Evolutionary conservation across 805 yeast genomes (phyloP), one percentile per base, ranked within the genome.

Genomic region (Starmerella bombicola): DNA sequence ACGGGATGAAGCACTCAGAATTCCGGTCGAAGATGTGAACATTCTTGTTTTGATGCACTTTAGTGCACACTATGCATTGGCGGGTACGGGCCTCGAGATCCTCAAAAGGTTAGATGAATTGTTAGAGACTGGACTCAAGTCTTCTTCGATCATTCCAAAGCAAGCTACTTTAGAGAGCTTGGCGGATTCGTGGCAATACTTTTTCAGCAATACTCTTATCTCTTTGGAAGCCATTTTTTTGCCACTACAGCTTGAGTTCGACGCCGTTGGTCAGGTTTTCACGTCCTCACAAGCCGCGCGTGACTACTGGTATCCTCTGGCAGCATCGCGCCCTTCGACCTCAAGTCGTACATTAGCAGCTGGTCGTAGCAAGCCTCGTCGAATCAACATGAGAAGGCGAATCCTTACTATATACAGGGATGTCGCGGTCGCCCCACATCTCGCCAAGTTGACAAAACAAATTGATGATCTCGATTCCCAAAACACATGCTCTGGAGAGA

Each of bases 161-260:
- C 5, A 35, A 34, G 28, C 54, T 55, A 4, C 53, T 5, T 41
- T 48, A 10, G 37, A 33, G 12, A 52, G 52, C 18, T 46, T 55
- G 2, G 63, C 62, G 43, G 63, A 62, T 1, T 62, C 74, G 2
- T 78, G 85, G 85, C 67, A 66, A 15, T 60, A 60, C 20, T 78
- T 78, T 54, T 71, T 69, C 47, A 62, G 64, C n/a, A 66, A 69
- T 29, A 67, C 75, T 2, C 66, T 71, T 38, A 75, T 74, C 39
- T 74, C 74, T 51, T 59, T 78, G 16, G 70, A 75, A 44, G 80
- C 80, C 0, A 68, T 75, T 0, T 68, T 79, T 35, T 48, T 76
- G 25, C 86, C 86, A 0, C 52, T 80, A 18, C 76, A 74, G 42
- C 52, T 61, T 16, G 76, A 70, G 40, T 57, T 71, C 37, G 67